Base-by-base conservation (phyloP, 371 early-diverging fungal genomes). In the Mucor irregularis region DNA sequence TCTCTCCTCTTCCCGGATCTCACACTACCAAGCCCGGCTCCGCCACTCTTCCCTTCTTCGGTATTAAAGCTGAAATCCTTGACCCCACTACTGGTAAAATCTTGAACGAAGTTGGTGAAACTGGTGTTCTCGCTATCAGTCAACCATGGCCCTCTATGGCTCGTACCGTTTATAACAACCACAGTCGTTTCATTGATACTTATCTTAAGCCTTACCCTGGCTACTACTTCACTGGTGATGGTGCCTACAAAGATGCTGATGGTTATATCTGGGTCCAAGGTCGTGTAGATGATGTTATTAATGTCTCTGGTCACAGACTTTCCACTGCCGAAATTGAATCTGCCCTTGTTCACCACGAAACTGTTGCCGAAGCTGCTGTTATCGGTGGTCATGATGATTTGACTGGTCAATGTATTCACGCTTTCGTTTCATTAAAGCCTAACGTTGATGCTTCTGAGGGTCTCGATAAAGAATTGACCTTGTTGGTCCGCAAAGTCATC, bases 261-360 rank as follows among this genome's bases (percentile, higher is more conserved):
- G 96, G 95, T n/a, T 96, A 93, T 78, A 88, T 87, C 71, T 95
- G 96, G 96, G 87, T 96, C 56, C 85, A 90, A 30, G 96, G 96
- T 35, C 90, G 96, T 59, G 94, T 95, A 10, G 95, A 94, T 71
- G 93, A 99, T 72, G 98, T 98, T 30, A 94, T 97, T 73, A 98
- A 98, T 75, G 96, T 98, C 8, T 87, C 94, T 25, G 99, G 99
- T 8, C 99, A 99, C 75, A 88, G 99, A 55, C 71, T 99, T 56
- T 89, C 89, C 43, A 98, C 99, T 1, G 90, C 97, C 42, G 99
- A 98, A 82, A 90, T 99, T 50, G 95, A 95, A 68, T 90, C 91
- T 31, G 94, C 92, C 7, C 77, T 92, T 30, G 87, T 93, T 53
- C 67, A 74, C 24, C 88, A 94, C 64, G 78, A 76, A 11, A 67